phyloP scores from a whole-genome alignment of 2,329 filamentous ascomycete genomes.

The Ophiosphaerella korrae region DNA sequence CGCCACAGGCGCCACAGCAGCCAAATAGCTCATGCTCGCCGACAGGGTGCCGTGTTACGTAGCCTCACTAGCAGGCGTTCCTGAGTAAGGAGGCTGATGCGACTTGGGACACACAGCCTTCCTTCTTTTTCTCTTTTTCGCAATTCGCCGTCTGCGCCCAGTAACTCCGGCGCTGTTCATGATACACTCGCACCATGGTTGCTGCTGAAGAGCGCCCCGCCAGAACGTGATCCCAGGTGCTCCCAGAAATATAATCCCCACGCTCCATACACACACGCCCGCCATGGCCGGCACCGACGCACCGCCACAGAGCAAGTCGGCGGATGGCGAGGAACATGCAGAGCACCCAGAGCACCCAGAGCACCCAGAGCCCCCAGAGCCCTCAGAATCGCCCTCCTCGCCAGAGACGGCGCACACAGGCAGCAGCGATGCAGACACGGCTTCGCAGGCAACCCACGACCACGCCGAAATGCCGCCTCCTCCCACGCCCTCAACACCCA shows the following conservation, averaged over 20 bases:
- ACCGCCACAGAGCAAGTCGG: conserved; percentile 13
- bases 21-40: conserved; percentile 8
- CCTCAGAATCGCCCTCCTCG: not conserved
- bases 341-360: conserved; percentile 12
- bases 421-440: conserved; percentile 18
- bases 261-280: conserved; percentile 18
- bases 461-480: conserved; percentile 23
- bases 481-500: conserved; percentile 28
- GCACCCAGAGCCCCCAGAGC: not conserved
- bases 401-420: conserved; percentile 7
- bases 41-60: conserved; percentile 17
- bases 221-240: conserved; percentile 20
- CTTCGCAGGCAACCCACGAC: conserved; percentile 20
- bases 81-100: conserved; percentile 32
- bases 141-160: not conserved
- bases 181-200: conserved; percentile 29
- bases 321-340: conserved; percentile 15
- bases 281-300: conserved; percentile 44
- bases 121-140: not conserved
- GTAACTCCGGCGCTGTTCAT: not conserved
- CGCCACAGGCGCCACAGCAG: not conserved
- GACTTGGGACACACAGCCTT: conserved; percentile 33
- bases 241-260: conserved; percentile 18
- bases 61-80: too few species aligned
- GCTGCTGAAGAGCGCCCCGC: conserved; percentile 21